Base-by-base conservation (phyloP, 1,284 basidiomycete genomes). In the Pisolithus thermaeus region DNA sequence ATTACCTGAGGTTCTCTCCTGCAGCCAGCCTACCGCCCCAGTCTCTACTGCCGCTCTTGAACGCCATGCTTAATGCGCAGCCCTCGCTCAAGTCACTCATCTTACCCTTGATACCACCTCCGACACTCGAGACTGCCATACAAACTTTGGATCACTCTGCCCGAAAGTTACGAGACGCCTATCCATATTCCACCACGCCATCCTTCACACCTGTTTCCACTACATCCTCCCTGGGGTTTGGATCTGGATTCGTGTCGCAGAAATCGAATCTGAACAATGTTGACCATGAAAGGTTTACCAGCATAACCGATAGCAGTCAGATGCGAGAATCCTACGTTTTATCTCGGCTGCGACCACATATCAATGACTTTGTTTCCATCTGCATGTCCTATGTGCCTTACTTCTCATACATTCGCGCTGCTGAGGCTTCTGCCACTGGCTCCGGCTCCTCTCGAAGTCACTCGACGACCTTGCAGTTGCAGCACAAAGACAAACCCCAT, bases 241-340 rank as follows among this genome's bases (percentile, higher is more conserved):
- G 79, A n/a, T 71, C 70, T 54, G 71, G 70, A 51, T 65, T 59
- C 54, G 56, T 53, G 52, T 54, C 56, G 51, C 63, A 53, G 41
- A 56, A 66, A 48, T 42, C 58, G 44, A 59, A 61, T 47, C 55
- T 59, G 54, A 55, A 58, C 60, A 49, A 55, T 56, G 62, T 59
- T 22, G 60, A 67, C 20, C 61, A 63, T 41, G 65, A 58, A 50
- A 59, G 63, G 32, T 50, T 53, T 45, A 44, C 28, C 28, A 56
- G 52, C 20, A 11, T 46, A 36, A 56, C 58, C 27, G 66, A 66
- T 14, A 52, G 64, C 14, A 57, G 73, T 41, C 77, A 78, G 40
- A 91, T 90, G 87, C 82, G 88, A 53, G 84, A 89, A 50, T 80
- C 82, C 6, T 91, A 91, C 64, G 76, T 91, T 57, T 67, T 81